These are phyloP conservation scores for Chimonanthus praecox DNA, from an alignment of 164 flowering plant genomes.

Conservation along the genomic window DNA sequence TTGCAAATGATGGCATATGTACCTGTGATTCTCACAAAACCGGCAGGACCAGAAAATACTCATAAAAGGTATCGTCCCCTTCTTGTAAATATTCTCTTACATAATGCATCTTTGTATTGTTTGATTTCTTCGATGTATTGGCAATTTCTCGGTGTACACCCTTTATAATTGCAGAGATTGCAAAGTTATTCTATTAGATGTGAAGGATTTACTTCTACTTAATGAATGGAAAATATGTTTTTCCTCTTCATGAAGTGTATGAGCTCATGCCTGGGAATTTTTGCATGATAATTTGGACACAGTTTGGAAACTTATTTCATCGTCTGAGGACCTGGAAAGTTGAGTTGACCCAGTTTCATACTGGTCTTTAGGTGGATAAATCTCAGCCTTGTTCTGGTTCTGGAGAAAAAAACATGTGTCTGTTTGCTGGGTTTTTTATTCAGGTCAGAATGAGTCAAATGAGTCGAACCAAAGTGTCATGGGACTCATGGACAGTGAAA, in stretches of 20 bases:
- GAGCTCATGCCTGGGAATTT: no score
- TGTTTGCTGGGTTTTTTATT: no score
- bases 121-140: conserved; percentile 10
- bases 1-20: background rate
- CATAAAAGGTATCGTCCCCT: conserved; percentile 1
- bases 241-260: background rate
- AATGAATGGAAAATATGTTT: background rate
- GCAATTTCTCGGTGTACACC: background rate
- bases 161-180: background rate
- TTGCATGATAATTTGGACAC: no score
- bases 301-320: no score
- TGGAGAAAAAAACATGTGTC: no score
- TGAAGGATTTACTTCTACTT: background rate
- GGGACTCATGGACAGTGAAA: no score
- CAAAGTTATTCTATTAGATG: background rate
- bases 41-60: conserved; percentile 2
- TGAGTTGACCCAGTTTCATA: no score
- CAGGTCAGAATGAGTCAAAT: no score
- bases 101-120: background rate
- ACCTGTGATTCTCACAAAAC: background rate
- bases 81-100: conserved; percentile 9
- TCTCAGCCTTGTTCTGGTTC: no score
- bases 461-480: no score
- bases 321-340: no score
- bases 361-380: no score